Base-by-base conservation (phyloP, 2,329 filamentous ascomycete species). In the Aspergillus clavatus region DNA sequence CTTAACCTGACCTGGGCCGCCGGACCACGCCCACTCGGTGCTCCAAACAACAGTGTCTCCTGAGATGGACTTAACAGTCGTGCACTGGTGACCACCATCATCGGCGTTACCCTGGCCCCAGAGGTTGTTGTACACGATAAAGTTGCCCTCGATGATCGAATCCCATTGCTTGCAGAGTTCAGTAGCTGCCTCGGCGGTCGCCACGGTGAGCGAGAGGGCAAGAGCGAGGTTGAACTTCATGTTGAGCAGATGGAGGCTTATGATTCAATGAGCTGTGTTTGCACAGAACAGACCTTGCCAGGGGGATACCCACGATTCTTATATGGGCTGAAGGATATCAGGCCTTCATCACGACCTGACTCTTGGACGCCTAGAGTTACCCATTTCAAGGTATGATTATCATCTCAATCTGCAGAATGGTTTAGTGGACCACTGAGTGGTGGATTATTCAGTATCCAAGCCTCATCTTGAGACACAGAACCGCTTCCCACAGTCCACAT, bases 121-220 rank as follows among this genome's bases (percentile, higher is more conserved):
- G 52, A 76, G 73, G 62, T 78, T 72, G 57, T 78, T 75, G 63
- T 77, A 78, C 43, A 79, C 54, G 37, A 67, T 77, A 59, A 73
- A 78, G 31, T 60, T 63, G 26, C 68, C 70, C 0, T 65, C 67
- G 1, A 58, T 53, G 11, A 62, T 44, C 4, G 66, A 63, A 29
- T 58, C 71, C 50, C 60, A 75, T 48, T 70, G 61, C 12, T 63
- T 71, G 46, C 73, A 76, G 54, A 59, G 59, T 42, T 65, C 56
- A n/a, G 55, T 47, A 57, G 27, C 60, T 58, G 36, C 45, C 43
- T 33, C 63, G 42, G 11, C 55, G 47, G 24, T 60, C 52, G 59
- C 58, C n/a, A 49, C 53, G 45, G 57, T 49, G 40, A 62, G 37
- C 48, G 56, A 38, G 50, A 58, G 31, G 48, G 53, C 38, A 55